phyloP scores from a whole-genome alignment of 2,329 filamentous ascomycete species.

The Fusarium pseudonygamai region DNA sequence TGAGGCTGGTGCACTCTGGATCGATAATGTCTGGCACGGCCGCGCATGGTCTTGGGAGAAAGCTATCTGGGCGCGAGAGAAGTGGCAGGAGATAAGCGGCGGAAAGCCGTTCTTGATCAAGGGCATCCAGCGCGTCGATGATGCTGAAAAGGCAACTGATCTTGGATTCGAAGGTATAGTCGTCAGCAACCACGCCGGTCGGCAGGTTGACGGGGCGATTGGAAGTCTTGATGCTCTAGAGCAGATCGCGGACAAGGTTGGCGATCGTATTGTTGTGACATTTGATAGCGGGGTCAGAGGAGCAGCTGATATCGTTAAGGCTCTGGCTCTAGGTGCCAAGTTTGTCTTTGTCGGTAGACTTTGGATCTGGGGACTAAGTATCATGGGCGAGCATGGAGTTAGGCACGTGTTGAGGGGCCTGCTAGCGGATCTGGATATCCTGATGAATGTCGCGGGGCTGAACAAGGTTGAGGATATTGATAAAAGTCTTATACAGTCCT shows the following conservation, averaged over 20 bases:
- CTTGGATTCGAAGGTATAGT: constrained; percentile 7
- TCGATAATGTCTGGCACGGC: constrained; percentile 16
- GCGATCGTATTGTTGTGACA: constrained; percentile 6
- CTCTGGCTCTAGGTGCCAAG: constrained; percentile 18
- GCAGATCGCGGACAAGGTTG: constrained; percentile 5
- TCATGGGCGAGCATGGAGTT: constrained; percentile 23
- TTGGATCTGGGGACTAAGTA: constrained; percentile 17
- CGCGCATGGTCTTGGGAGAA: constrained; percentile 22
- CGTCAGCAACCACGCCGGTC: background rate
- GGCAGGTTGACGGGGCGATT: constrained; percentile 4
- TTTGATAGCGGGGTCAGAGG: constrained; percentile 25
- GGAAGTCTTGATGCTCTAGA: constrained; percentile 2
- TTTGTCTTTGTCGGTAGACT: constrained; percentile 16
- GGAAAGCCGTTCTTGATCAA: constrained; percentile 20
- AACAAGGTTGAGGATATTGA: constrained; percentile 1
- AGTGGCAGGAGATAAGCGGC: constrained; percentile 14
- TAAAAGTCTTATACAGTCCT: background rate
- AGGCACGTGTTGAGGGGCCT: constrained; percentile 12
- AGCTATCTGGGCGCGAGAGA: constrained; percentile 2
- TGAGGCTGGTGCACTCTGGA: constrained; percentile 13
- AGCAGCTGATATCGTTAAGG: constrained; percentile 21
- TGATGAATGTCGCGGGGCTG: constrained; percentile 2
- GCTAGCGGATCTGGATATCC: constrained; percentile 3
- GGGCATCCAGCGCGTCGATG: constrained; percentile 14
- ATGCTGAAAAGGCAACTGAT: constrained; percentile 5